Evolutionary conservation across 306 rosid species (phyloP).

Genomic region (Luffa aegyptiaca): DNA sequence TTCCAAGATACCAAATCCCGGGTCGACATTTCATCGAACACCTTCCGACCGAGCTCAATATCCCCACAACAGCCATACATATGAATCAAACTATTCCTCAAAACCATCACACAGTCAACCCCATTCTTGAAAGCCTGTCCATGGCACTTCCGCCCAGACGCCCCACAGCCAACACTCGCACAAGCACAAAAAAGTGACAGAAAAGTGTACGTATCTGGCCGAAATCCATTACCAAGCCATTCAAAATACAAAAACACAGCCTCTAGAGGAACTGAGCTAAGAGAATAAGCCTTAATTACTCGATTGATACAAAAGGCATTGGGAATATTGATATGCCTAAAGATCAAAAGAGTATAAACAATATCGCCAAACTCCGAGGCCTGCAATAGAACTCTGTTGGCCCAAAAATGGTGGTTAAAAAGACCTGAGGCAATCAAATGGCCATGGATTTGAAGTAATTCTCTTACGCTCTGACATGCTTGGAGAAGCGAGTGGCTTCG

Average conservation of each 20-base stretch:
- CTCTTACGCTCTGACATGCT: conserved; percentile 15
- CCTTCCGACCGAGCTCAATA: conserved; percentile 26
- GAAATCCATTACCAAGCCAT: conserved; percentile 25
- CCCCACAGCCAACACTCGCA: conserved; percentile 30
- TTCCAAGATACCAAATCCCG: conserved; percentile 65
- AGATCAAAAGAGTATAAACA: conserved; percentile 29
- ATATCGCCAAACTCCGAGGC: conserved; percentile 35
- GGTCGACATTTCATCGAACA: conserved; percentile 36
- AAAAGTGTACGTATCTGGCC: conserved; percentile 47
- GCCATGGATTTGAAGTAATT: conserved; percentile 54
- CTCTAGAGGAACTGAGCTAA: conserved; percentile 23
- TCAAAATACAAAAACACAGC: conserved; percentile 38
- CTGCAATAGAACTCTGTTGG: conserved; percentile 45
- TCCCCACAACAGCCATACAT: conserved; percentile 48
- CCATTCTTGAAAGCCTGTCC: conserved; percentile 57
- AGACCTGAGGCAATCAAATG: conserved; percentile 31
- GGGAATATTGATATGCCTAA: conserved; percentile 20
- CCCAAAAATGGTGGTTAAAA: conserved; percentile 38
- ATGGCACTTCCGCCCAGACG: conserved; percentile 41
- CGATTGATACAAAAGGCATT: conserved; percentile 50
- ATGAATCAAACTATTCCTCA: conserved; percentile 52
- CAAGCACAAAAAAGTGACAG: conserved; percentile 45
- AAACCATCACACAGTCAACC: conserved; percentile 31
- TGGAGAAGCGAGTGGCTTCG: conserved; percentile 16
- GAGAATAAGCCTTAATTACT: conserved; percentile 38